Conservation (phyloP, 345 rosid species). For the Gossypium bickii region DNA sequence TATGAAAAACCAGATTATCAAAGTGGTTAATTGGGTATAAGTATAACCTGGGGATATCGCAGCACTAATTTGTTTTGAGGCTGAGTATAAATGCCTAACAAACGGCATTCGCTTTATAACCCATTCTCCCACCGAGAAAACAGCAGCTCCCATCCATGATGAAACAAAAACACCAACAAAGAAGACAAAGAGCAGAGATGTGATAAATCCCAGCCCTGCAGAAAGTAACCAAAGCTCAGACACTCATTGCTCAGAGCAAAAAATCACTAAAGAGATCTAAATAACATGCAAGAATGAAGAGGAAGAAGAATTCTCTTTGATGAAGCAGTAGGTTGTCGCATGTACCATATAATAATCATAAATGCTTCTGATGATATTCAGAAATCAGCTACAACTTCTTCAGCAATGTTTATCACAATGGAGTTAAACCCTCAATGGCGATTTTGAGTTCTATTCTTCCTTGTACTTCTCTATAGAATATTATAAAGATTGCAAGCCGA, state of each 20-base stretch:
- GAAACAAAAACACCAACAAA: constrained; percentile 63
- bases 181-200: constrained; percentile 59
- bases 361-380: not conserved
- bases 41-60: constrained; percentile 65
- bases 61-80: constrained; percentile 73
- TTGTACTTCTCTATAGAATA: not conserved
- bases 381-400: not conserved
- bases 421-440: not conserved
- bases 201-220: constrained; percentile 70
- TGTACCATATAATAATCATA: not conserved
- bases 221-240: constrained; percentile 8
- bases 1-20: not conserved
- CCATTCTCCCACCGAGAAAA: constrained; percentile 72
- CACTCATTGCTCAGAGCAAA: not conserved
- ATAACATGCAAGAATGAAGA: not conserved
- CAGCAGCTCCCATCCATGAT: constrained; percentile 60
- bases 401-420: not conserved
- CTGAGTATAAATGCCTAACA: constrained; percentile 60
- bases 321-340: not conserved
- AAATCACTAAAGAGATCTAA: not conserved
- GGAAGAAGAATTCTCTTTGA: not conserved
- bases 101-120: constrained; percentile 65
- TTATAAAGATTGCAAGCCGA: not conserved
- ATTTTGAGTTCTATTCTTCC: not conserved
- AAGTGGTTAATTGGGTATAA: constrained; percentile 14